A percentile compares a stretch with the other conserved stretches of the same genome.
Evolutionary conservation across 179 eudicot species (phyloP).

Genomic region (Beta lomatogona): DNA sequence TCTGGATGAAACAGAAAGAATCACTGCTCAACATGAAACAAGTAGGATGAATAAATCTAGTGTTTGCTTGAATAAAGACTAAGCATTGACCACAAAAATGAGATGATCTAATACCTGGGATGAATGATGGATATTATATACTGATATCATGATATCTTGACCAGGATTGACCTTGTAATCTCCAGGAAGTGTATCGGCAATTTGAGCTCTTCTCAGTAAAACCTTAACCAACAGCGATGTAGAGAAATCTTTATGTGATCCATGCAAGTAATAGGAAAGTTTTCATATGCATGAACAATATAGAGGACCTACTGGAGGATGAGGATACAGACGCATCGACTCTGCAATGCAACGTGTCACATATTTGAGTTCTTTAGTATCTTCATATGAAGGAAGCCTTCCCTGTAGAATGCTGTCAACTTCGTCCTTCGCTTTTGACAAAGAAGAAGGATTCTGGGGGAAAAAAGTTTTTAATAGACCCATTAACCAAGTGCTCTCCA

Average conservation of each 20-base stretch:
- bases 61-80: neutral
- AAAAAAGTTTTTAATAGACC: neutral
- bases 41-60: neutral
- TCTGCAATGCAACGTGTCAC: conserved; percentile 84
- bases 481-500: neutral
- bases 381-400: conserved; percentile 73
- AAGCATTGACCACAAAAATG: neutral
- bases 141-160: conserved; percentile 97
- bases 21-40: neutral
- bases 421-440: conserved; percentile 78
- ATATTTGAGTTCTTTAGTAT: conserved; percentile 83
- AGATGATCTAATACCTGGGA: conserved; percentile 56
- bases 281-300: neutral
- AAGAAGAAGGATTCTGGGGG: conserved; percentile 65
- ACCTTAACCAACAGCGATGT: conserved; percentile 46
- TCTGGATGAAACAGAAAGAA: neutral
- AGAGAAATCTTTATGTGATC: neutral
- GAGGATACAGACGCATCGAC: conserved; percentile 95
- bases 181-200: conserved; percentile 82
- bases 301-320: conserved; percentile 77
- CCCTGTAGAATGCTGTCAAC: conserved; percentile 86
- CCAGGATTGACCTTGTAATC: conserved; percentile 87
- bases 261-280: neutral
- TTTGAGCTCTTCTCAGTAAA: conserved; percentile 84
- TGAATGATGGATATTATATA: conserved; percentile 91